Conservation (phyloP, 345 rosid species). For the Jatropha curcas region DNA sequence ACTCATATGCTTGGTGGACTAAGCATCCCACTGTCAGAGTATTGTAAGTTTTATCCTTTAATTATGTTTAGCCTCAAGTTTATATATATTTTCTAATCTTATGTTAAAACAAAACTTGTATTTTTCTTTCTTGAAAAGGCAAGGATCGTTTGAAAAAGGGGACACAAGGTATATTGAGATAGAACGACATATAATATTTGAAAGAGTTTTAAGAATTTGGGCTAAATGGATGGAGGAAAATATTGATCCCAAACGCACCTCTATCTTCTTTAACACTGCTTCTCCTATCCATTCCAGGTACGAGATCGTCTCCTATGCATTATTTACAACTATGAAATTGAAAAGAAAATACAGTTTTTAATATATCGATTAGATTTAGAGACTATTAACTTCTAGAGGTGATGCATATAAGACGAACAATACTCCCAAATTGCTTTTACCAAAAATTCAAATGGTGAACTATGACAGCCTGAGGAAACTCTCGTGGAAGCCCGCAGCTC, state of each 20-base stretch:
- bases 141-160: conserved; percentile 19
- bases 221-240: conserved; percentile 15
- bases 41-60: conserved; percentile 40
- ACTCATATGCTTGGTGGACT: conserved; percentile 65
- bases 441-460: too few species aligned
- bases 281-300: conserved; percentile 23
- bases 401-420: too few species aligned
- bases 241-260: conserved; percentile 3
- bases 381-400: too few species aligned
- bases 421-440: too few species aligned
- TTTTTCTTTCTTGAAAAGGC: neutral
- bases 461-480: too few species aligned
- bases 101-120: neutral
- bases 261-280: conserved; percentile 18
- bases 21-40: conserved; percentile 44
- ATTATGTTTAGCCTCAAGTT: too few species aligned
- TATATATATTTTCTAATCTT: too few species aligned
- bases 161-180: conserved; percentile 20
- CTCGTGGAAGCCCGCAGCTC: too few species aligned
- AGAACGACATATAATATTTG: conserved; percentile 3
- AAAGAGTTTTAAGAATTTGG: conserved; percentile 14
- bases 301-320: too few species aligned
- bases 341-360: too few species aligned
- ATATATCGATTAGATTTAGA: too few species aligned
- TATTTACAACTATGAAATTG: too few species aligned